Base-by-base conservation (phyloP, 257 asterid species). In the Gentiana dahurica region DNA sequence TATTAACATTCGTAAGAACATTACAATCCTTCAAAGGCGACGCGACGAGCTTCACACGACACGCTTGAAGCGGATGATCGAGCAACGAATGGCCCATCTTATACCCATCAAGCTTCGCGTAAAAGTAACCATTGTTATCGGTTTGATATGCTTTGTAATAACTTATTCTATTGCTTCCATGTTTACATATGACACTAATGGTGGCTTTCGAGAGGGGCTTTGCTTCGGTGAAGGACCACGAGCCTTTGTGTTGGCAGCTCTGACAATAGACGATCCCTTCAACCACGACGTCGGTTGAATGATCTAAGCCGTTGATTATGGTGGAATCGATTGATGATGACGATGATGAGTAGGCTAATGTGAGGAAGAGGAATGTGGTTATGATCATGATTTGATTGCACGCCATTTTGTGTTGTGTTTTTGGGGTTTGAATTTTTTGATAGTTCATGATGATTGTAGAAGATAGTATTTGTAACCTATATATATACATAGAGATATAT, bases 11-110 rank as follows among this genome's bases (percentile, higher is more conserved):
- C 3, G 95, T 78, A 45, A 79, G 79, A 57, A 72, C 64, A 55
- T 82, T 78, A 58, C 95, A 89, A 34, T 61, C 66, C 33, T 65
- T 44, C 13, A 55, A 67, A 39, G 95, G 95, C 6, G 95, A 89
- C 11, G 89, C 78, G 32, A 89, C 93, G 49, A 84, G 66, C 55
- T 78, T 89, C 11, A 79, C 93, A 15, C 69, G 75, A 81, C 97
- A 89, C 3, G 97, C 65, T 33, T 89, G 97, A 7, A 89, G 79
- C 8, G 94, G 97, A 71, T 89, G 97, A 70, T 89, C 97, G 77
- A 89, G 70, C 67, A 80, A 67, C 56, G 77, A 68, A 64, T 80
- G 78, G 56, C 76, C 67, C 85, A 80, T 76, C 79, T 76, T 81
- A 81, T 84, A 82, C 9, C 89, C 95, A n/a, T 80, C 74, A 6